phyloP scores from a whole-genome alignment of 805 yeast genomes.

The Dipodascopsis uninucleata region DNA sequence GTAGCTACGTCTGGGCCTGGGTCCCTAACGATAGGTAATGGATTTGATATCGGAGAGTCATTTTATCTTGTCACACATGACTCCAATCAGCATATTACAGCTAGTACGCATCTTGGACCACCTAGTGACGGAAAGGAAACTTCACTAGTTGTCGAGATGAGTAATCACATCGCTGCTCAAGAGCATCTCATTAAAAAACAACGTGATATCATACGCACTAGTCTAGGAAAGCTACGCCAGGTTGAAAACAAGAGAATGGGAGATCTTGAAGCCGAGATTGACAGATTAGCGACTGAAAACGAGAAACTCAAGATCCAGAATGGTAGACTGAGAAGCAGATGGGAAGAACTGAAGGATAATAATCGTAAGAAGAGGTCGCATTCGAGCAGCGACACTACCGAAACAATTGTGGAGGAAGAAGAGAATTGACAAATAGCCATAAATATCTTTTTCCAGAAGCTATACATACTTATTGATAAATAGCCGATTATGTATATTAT shows the following conservation, averaged over 20 bases:
- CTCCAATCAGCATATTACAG: constrained; percentile 15
- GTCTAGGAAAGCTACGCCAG: constrained; percentile 35
- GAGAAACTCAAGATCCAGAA: constrained; percentile 49
- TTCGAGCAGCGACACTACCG: background rate
- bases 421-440: background rate
- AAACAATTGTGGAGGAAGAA: constrained; percentile 3
- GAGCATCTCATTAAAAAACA: constrained; percentile 34
- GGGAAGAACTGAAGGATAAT: constrained; percentile 64
- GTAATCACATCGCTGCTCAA: constrained; percentile 27
- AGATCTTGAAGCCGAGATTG: constrained; percentile 41
- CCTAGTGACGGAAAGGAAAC: background rate
- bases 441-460: too few relatives aligned
- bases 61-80: constrained; percentile 39
- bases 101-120: background rate
- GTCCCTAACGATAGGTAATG: background rate
- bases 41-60: constrained; percentile 14
- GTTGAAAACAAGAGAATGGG: constrained; percentile 41
- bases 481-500: too few relatives aligned
- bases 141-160: constrained; percentile 1
- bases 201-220: constrained; percentile 33
- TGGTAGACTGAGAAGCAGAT: constrained; percentile 52
- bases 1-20: too few relatives aligned
- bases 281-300: constrained; percentile 40
- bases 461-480: too few relatives aligned
- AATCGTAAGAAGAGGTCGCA: constrained; percentile 52